Evolutionary conservation across 2,329 filamentous ascomycete genomes (phyloP), one percentile per base, ranked within the genome.

Genomic region (Aureobasidium sp.): DNA sequence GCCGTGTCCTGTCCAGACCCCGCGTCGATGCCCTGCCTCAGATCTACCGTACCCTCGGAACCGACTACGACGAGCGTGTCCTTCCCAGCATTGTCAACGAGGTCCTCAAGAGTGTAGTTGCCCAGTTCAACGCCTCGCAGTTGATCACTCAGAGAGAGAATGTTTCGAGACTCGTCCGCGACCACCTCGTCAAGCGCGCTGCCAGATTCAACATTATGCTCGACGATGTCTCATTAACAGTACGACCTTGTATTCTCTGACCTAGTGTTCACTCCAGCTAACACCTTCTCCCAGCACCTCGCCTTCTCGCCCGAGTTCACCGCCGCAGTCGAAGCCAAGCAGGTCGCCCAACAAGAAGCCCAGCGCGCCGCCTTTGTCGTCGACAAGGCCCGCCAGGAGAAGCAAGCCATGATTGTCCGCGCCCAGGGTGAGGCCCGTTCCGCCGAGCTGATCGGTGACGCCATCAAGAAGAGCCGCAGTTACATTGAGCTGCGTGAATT

Each of bases 101-200:
- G 85, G 94, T 99, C 70, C 87, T 99, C 74, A 99, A 99, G 82
- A 86, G 92, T 71, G 97, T 99, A 70, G 94, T 99, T 63, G 94
- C 94, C 66, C 94, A 97, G 77, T 99, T 99, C 82, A 95, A 99
- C 76, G 94, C 94, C 67, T 92, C 91, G 66, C 94, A 99, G 80
- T 87, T 99, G 74, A 99, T 99, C 77, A 99, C 94, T 29, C 94
- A 99, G 84, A 88, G 94, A 85, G 94, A 99, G 81, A 97, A 91
- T 76, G 94, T 99, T 62, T 91, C 90, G 63, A 85, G 84, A 73
- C 81, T 99, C 64, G 94, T 99, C 64, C 85, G 94, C 68, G 94
- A 99, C 69, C 97, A 97, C 78, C 80, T 99, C 66, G 88, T 94
- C 41, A 85, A 88, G 76, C 86, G 94, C 76, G 94, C 94, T 44